Percentiles rank a stretch among this genome's conserved stretches.
phyloP scores from a whole-genome alignment of 805 yeast species.

The Zygosaccharomyces bailii region DNA sequence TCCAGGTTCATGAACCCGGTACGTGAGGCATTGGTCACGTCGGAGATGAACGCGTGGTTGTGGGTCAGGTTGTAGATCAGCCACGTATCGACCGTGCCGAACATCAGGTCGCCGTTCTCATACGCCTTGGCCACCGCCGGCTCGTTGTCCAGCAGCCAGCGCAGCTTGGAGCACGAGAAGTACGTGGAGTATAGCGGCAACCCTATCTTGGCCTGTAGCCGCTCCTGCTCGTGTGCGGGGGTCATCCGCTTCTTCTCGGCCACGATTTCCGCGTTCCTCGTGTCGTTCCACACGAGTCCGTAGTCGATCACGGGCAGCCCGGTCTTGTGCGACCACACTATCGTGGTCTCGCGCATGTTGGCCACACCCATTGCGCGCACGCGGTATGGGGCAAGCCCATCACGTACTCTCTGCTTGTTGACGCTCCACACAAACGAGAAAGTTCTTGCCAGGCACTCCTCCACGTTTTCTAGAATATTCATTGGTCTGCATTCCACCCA shows the following conservation, averaged over 20 bases:
- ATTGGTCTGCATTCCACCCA: slow-evolving; percentile 95
- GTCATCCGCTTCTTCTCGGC: slow-evolving; percentile 54
- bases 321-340: slow-evolving; percentile 80
- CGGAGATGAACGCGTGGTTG: slow-evolving; percentile 70
- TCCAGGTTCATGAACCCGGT: slow-evolving; percentile 85
- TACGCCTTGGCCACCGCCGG: slow-evolving; percentile 62
- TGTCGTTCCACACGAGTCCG: slow-evolving; percentile 96
- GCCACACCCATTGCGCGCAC: slow-evolving; percentile 83
- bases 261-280: slow-evolving; percentile 74
- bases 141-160: slow-evolving; percentile 85
- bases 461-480: slow-evolving; percentile 67
- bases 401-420: slow-evolving; percentile 46
- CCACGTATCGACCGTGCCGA: slow-evolving; percentile 96
- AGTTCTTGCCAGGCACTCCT: slow-evolving; percentile 72
- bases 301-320: slow-evolving; percentile 74
- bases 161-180: slow-evolving; percentile 84
- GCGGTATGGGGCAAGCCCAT: slow-evolving; percentile 51
- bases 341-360: slow-evolving; percentile 93
- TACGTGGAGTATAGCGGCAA: slow-evolving; percentile 80
- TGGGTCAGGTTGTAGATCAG: slow-evolving; percentile 76
- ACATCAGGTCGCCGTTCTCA: slow-evolving; percentile 75
- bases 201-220: slow-evolving; percentile 66
- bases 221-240: slow-evolving; percentile 52
- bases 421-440: slow-evolving; percentile 52
- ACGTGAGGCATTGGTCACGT: slow-evolving; percentile 87